These are phyloP conservation scores for Rhamnella rubrinervis DNA, from an alignment of 331 rosid genomes.

Conservation along the genomic window DNA sequence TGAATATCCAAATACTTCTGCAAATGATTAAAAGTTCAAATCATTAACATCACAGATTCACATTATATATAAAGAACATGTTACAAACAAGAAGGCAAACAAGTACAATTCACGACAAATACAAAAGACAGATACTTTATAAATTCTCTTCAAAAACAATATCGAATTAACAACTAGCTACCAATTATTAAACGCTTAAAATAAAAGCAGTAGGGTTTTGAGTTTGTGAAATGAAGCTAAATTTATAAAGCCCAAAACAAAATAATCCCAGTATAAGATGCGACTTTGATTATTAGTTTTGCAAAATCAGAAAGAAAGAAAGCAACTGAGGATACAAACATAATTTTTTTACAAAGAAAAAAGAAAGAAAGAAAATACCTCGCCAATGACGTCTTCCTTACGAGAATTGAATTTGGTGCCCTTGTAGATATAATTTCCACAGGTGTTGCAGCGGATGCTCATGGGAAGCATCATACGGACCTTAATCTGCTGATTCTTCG, in stretches of 20 bases:
- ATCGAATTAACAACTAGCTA: background rate
- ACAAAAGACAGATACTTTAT: too few species aligned
- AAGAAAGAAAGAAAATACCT: conserved; percentile 31
- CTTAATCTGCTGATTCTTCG: conserved; percentile 81
- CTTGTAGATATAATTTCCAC: conserved; percentile 86
- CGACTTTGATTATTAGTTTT: background rate
- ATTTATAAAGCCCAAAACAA: background rate
- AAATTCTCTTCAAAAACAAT: too few species aligned
- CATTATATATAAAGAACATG: too few species aligned
- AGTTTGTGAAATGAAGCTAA: too few species aligned
- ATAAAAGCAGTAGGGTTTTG: background rate
- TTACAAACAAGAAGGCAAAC: too few species aligned
- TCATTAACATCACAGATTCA: background rate
- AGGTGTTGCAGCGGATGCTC: conserved; percentile 89
- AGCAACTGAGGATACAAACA: background rate
- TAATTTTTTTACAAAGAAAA: background rate
- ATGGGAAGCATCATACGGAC: conserved; percentile 98
- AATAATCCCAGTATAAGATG: background rate
- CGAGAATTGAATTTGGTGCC: conserved; percentile 90
- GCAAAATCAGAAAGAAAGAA: background rate
- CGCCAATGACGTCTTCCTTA: conserved; percentile 81
- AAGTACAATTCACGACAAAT: too few species aligned
- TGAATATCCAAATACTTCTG: conserved; percentile 89
- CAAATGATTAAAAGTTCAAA: conserved; percentile 10
- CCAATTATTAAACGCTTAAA: background rate